Percentiles rank a stretch among this genome's conserved stretches.
Conservation (phyloP, 1,284 basidiomycete genomes). For the Apiotrichum veenhuisii region DNA sequence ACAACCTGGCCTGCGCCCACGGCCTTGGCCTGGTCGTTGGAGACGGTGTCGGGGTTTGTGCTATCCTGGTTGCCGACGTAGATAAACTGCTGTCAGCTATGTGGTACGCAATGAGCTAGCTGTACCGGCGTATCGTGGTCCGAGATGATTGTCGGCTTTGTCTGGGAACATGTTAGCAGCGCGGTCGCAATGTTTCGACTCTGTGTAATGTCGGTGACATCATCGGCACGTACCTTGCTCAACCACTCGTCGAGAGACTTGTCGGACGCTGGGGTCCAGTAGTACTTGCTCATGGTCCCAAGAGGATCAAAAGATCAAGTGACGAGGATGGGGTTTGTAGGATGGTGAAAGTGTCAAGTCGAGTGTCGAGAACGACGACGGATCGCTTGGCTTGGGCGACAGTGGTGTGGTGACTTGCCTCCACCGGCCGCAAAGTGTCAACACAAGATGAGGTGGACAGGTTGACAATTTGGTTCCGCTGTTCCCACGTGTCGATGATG, state of each 20-base stretch:
- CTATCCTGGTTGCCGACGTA: conserved; percentile 15
- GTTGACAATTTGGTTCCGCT: conserved; percentile 4
- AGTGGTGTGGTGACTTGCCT: too few relatives aligned
- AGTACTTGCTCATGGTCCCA: conserved; percentile 10
- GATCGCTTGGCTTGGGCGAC: too few relatives aligned
- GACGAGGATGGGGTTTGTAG: neutral
- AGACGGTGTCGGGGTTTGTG: conserved; percentile 19
- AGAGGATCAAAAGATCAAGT: neutral
- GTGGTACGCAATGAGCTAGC: neutral
- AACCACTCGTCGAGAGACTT: conserved; percentile 26
- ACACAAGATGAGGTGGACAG: too few relatives aligned
- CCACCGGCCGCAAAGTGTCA: too few relatives aligned
- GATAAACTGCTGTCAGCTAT: conserved; percentile 24
- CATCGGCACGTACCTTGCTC: conserved; percentile 21
- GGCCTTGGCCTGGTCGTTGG: conserved; percentile 7
- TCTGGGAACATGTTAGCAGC: conserved; percentile 10
- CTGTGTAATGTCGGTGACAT: neutral
- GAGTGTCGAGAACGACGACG: too few relatives aligned
- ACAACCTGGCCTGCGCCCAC: conserved; percentile 16
- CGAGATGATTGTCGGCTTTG: conserved; percentile 23
- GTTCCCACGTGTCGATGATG: neutral
- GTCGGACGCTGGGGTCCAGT: conserved; percentile 16
- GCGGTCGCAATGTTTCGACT: neutral
- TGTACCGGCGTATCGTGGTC: conserved; percentile 20
- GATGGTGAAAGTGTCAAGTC: too few relatives aligned